These are phyloP conservation scores for Ligustrum vulgare DNA, from an alignment of 257 asterid species.

Conservation along the genomic window DNA sequence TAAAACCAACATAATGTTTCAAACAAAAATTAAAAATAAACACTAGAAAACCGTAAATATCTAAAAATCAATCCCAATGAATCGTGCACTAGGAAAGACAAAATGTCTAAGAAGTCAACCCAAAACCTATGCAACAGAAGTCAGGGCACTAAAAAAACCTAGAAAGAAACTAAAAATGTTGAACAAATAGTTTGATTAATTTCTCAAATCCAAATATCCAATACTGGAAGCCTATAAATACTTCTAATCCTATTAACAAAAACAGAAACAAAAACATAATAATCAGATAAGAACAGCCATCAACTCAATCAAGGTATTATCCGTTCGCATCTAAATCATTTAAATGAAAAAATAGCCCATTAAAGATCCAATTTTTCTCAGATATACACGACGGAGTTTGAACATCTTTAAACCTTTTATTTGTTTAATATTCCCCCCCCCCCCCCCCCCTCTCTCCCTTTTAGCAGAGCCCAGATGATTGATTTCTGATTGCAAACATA, in stretches of 20 bases:
- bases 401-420: background rate
- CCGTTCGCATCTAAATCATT: background rate
- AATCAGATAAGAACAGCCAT: constrained; percentile 7
- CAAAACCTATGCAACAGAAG: background rate
- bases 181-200: background rate
- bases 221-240: background rate
- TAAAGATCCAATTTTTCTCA: constrained; percentile 2
- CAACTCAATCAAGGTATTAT: constrained; percentile 20
- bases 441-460: too few species aligned
- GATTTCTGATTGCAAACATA: background rate
- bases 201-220: background rate
- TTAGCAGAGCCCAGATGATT: too few species aligned
- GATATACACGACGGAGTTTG: constrained; percentile 15
- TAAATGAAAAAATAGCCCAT: background rate
- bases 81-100: background rate
- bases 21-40: background rate
- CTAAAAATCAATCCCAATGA: background rate
- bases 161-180: constrained; percentile 13
- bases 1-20: background rate
- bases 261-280: background rate
- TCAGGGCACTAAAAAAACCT: background rate
- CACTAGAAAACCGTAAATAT: background rate
- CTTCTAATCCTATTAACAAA: too few species aligned
- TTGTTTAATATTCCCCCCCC: background rate
- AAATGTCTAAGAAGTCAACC: constrained; percentile 2